Evolutionary conservation across 495 filamentous ascomycete species (phyloP).

Genomic region (Talaromyces nanjingensis): DNA sequence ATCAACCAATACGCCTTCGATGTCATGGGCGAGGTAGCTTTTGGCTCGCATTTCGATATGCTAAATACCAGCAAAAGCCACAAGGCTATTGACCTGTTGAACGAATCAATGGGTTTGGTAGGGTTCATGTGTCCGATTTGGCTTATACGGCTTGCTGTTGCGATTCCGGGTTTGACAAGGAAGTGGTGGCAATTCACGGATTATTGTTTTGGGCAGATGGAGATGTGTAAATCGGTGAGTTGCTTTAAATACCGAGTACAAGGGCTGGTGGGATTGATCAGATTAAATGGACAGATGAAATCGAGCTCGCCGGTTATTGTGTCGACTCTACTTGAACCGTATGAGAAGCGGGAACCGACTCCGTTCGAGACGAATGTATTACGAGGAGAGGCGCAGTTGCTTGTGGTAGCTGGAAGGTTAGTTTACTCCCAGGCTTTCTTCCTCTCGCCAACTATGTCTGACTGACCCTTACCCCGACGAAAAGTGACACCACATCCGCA

Average conservation of each 20-base stretch:
- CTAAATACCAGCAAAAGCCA: conserved; percentile 23
- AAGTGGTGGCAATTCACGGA: conserved; percentile 23
- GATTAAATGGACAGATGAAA: neutral
- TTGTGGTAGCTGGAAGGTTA: neutral
- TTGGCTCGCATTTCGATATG: conserved; percentile 31
- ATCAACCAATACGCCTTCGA: conserved; percentile 21
- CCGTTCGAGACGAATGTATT: neutral
- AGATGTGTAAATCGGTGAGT: neutral
- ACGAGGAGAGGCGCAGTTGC: neutral
- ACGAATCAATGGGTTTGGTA: conserved; percentile 12
- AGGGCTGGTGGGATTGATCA: too few species aligned
- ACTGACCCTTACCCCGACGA: too few species aligned
- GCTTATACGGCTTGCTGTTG: conserved; percentile 24
- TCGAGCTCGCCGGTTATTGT: neutral
- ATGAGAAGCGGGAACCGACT: neutral
- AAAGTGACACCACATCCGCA: conserved; percentile 27
- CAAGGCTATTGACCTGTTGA: neutral
- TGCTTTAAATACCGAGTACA: neutral
- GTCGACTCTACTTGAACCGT: neutral
- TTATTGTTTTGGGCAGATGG: conserved; percentile 11
- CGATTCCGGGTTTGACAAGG: conserved; percentile 19
- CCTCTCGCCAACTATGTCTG: too few species aligned
- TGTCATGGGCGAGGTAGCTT: conserved; percentile 37
- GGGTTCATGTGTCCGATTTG: conserved; percentile 26
- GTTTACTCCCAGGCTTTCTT: neutral